Evolutionary conservation across 345 rosid species (phyloP).

Genomic region (Streptanthus diversifolius): DNA sequence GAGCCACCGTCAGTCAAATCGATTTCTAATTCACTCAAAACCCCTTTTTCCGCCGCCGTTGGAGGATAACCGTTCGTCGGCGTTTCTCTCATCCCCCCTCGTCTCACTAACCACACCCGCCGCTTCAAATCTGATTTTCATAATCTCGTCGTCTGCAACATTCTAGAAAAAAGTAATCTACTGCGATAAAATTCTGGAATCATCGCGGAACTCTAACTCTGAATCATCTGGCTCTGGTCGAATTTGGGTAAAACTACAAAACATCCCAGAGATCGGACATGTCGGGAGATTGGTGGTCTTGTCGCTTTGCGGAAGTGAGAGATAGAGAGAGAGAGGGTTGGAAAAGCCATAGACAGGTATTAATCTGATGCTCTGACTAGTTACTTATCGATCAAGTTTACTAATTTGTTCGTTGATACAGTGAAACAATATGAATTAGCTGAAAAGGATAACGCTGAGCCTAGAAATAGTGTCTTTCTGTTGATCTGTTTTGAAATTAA

Average conservation of each 20-base stretch:
- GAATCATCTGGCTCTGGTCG: neutral
- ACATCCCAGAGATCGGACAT: neutral
- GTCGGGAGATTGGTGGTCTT: neutral
- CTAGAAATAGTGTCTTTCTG: neutral
- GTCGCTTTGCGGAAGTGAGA: no score
- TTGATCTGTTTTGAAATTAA: neutral
- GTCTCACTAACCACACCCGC: neutral
- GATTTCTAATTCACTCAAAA: neutral
- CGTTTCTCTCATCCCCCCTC: neutral
- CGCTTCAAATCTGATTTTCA: neutral
- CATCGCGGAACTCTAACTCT: neutral
- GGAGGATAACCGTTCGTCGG: neutral
- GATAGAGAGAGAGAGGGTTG: neutral
- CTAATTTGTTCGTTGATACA: neutral
- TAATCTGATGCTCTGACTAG: neutral
- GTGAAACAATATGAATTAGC: neutral
- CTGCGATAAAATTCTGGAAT: neutral
- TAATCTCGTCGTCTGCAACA: neutral
- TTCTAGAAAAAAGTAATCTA: neutral
- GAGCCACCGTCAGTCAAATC: slow-evolving; percentile 8
- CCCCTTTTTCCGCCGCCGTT: neutral
- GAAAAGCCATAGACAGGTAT: neutral
- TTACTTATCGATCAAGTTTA: neutral
- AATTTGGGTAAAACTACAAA: no score
- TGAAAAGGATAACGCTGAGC: neutral